Evolutionary conservation across 2,329 filamentous ascomycete genomes (phyloP), one percentile per base, ranked within the genome.

Genomic region (Onygenales sp.): DNA sequence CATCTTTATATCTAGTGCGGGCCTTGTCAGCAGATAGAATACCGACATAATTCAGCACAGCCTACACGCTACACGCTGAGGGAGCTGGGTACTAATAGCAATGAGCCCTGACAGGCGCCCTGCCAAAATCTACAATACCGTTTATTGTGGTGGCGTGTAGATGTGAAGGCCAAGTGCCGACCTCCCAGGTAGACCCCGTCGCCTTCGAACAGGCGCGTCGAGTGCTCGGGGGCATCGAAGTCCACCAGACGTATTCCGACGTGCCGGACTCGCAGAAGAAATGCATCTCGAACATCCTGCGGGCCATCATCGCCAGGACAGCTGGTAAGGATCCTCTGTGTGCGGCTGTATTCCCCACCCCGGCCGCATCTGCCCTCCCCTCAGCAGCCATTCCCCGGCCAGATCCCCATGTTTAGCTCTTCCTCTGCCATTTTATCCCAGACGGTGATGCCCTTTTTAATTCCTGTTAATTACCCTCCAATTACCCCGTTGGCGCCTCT

Each of bases 71-170:
- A 57, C 52, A 59, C 14, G 17, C 35, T 39, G 48, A 54, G 35
- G 51, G 36, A 36, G 43, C 38, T 46, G 10, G 6, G 31, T 39
- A 32, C 35, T 32, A 39, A 49, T 41, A n/a, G 27, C 21, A 38
- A 1, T 27, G 17, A 49, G 11, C 32, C 55, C 43, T 52, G 60
- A 63, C 68, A 94, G 90, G 83, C 72, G 84, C 85, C 43, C 77
- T 95, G 50, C 80, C 83, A 54, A 86, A 85, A 61, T 83, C 86
- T 14, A 78, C 79, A 27, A 72, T 95, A 41, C 89, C 91, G 7
- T 86, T 86, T 51, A 79, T 92, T 57, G 79, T 96, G 43, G 87
- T 94, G 50, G 89, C 89, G 53, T 92, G 85, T 69, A 96, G 96
- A 76, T 95, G 89, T 74, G 92, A 96, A 68, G 81, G 83, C 50